Conservation (phyloP, 2,329 filamentous ascomycete species). For the Cordyceps tenuipes region DNA sequence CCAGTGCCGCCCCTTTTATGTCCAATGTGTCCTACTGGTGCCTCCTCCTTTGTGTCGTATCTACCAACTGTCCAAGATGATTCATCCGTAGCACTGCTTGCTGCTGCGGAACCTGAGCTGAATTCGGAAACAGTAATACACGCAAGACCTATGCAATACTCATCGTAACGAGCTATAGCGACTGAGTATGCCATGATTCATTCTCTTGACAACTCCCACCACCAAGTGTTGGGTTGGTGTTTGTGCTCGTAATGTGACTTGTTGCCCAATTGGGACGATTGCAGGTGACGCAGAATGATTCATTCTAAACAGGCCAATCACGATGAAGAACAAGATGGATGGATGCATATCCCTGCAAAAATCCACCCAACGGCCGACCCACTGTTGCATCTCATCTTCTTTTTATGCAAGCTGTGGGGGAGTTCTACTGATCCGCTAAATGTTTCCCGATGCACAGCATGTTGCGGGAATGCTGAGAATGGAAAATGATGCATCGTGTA, state of each 20-base stretch:
- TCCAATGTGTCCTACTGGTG: neutral
- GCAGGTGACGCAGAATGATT: slow-evolving; percentile 2
- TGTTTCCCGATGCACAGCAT: neutral
- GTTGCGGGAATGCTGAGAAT: neutral
- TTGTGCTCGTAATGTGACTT: neutral
- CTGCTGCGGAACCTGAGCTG: neutral
- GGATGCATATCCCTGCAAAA: neutral
- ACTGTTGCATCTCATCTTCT: neutral
- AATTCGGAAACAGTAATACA: neutral
- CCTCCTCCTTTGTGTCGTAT: no score
- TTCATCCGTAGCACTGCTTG: neutral
- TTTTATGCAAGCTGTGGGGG: neutral
- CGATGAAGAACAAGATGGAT: neutral
- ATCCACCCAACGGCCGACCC: neutral
- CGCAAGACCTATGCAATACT: no score
- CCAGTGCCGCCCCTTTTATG: neutral
- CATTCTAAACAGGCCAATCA: slow-evolving; percentile 1
- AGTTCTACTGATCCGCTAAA: neutral
- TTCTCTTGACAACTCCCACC: neutral
- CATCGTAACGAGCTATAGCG: neutral
- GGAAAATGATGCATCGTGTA: neutral
- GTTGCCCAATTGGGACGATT: neutral
- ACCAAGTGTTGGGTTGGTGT: neutral
- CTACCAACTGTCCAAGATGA: neutral
- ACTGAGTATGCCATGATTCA: slow-evolving; percentile 3